Evolutionary conservation across 192 early-diverging fungal genomes (phyloP), one percentile per base, ranked within the genome.

Genomic region (Gryganskiella cystojenkinii): DNA sequence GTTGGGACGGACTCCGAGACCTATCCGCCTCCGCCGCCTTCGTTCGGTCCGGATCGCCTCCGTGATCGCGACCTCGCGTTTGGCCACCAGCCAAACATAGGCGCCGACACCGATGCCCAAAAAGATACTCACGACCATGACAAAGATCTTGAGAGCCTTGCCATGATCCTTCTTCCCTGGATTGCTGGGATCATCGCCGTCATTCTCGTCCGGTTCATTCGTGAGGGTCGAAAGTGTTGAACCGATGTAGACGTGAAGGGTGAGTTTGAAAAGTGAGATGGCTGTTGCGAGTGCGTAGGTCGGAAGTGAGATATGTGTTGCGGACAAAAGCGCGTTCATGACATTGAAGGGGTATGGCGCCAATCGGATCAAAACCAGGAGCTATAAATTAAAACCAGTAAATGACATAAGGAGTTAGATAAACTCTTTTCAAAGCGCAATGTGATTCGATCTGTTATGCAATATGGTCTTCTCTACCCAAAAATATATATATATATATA

Each of bases 321-420:
- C 82, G 3, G 87, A 81, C 50, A 90, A 82, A 20, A 89, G 51
- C 0, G 84, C 82, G 52, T 90, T 90, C 61, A 91, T 75, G 10
- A 93, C 65, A 51, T 85, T 88, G 73, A 84, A 92, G 17, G 92
- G 92, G 71, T 93, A 93, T 9, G 92, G 92, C 9, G 90, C 90
- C 31, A 93, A 50, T 0, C 92, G 81, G 64, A 93, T 91, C 31
- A 93, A 56, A 0, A 89, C 75, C 43, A 90, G 70, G 8, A 93
- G 71, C 90, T 92, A 67, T 4, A n/a, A 9, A 33, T 42, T 20
- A n/a, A 53, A 71, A 27, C 27, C 3, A 8, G 22, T 25, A 46
- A 37, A 22, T 59, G 10, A 27, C 25, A 58, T 4, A 45, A 27
- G 37, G 44, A 19, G 25, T 20, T 22, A 71, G 4, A 1, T 20